Percentiles rank a stretch among this genome's conserved stretches.
Conservation (phyloP, 2,329 filamentous ascomycete species). For the Claviceps maximensis region DNA sequence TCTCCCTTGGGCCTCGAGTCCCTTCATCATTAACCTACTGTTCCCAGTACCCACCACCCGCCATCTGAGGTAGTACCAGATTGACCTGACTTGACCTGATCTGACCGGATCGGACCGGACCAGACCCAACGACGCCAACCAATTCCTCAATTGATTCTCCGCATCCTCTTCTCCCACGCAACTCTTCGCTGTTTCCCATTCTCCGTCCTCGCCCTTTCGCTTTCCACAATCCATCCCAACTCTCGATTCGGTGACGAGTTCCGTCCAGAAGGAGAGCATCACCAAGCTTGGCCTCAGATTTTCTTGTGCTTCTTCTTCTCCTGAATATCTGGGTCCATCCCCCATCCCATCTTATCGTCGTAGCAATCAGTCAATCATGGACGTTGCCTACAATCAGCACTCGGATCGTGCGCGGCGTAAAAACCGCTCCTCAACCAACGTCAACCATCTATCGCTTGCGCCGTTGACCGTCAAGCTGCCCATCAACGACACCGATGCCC, state of each 20-base stretch:
- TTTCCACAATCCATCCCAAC: background rate
- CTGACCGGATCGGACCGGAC: background rate
- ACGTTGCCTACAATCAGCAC: slow-evolving; percentile 48
- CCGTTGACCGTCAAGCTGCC: slow-evolving; percentile 50
- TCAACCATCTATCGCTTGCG: slow-evolving; percentile 49
- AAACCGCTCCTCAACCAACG: slow-evolving; percentile 43
- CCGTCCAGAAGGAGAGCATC: background rate
- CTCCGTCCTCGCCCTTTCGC: background rate
- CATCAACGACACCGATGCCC: slow-evolving; percentile 38
- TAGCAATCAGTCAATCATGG: slow-evolving; percentile 25
- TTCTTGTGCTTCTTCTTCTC: too few relatives aligned
- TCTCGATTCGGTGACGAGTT: background rate
- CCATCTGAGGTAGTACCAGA: too few relatives aligned
- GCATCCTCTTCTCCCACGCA: background rate
- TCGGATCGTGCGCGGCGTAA: slow-evolving; percentile 43
- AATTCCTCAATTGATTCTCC: background rate
- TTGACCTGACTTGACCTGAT: background rate
- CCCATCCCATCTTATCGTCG: background rate
- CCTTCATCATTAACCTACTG: too few relatives aligned
- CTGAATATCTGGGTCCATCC: background rate
- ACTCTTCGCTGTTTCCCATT: background rate
- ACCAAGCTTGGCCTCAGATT: background rate
- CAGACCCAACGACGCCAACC: too few relatives aligned
- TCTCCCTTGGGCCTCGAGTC: too few relatives aligned
- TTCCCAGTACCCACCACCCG: too few relatives aligned